Percentiles rank a stretch among this genome's conserved stretches.
phyloP scores from a whole-genome alignment of 176 grass and related monocot genomes.

The Phoenix dactylifera region DNA sequence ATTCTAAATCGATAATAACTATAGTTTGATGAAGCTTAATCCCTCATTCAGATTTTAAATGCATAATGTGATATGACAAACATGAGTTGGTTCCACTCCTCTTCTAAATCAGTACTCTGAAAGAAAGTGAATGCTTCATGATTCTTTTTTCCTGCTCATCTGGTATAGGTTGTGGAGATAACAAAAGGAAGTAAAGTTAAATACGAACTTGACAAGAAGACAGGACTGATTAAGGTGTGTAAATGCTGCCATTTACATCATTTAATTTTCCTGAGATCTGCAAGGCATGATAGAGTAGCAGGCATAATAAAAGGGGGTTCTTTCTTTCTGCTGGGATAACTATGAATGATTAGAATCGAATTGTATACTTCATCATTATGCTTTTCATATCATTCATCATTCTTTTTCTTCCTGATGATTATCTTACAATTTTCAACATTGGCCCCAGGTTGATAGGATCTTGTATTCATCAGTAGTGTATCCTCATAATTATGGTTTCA shows the following conservation, averaged over 20 bases:
- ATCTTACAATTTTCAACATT: background rate
- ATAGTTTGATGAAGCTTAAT: background rate
- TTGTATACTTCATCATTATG: too few species aligned
- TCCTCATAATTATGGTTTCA: background rate
- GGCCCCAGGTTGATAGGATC: background rate
- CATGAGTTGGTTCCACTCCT: background rate
- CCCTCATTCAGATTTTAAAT: background rate
- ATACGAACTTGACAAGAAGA: background rate
- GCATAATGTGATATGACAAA: background rate
- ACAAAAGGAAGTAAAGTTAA: conserved; percentile 5
- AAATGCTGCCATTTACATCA: background rate
- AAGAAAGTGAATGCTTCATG: background rate
- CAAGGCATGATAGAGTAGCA: background rate
- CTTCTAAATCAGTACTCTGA: background rate
- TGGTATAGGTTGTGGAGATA: background rate
- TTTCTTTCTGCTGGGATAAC: background rate
- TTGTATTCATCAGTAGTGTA: background rate
- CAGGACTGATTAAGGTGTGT: background rate
- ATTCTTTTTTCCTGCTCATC: background rate
- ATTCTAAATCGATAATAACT: too few species aligned
- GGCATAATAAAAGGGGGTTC: background rate
- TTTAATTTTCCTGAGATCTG: background rate
- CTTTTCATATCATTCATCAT: background rate
- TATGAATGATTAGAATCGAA: too few species aligned
- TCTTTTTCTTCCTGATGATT: background rate